These are phyloP conservation scores for Botrytis cinerea DNA, from an alignment of 2,329 filamentous ascomycete genomes.

Conservation along the genomic window DNA sequence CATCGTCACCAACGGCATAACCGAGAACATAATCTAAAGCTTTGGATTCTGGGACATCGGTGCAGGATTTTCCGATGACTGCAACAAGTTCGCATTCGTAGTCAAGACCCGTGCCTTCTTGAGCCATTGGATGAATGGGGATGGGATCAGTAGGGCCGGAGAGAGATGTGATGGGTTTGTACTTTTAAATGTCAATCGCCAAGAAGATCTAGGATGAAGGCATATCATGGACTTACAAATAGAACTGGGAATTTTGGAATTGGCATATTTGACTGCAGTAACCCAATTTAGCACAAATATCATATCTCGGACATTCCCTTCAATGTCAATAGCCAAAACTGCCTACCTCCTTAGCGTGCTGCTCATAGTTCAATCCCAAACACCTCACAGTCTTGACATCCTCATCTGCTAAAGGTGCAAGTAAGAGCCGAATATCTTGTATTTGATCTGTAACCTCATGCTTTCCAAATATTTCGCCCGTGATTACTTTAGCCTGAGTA, in stretches of 20 bases:
- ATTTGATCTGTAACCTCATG: conserved; percentile 65
- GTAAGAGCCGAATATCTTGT: conserved; percentile 56
- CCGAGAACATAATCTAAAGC: conserved; percentile 74
- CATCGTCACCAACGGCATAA: conserved; percentile 75
- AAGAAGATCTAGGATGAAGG: background rate
- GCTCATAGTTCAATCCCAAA: conserved; percentile 70
- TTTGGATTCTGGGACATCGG: conserved; percentile 62
- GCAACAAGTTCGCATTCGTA: conserved; percentile 80
- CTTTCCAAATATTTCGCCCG: conserved; percentile 65
- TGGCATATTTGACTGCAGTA: conserved; percentile 59
- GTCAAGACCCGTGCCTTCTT: conserved; percentile 66
- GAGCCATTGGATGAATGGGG: conserved; percentile 64
- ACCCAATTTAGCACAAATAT: background rate
- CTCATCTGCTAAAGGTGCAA: conserved; percentile 62
- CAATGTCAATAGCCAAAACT: background rate
- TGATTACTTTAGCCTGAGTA: conserved; percentile 61
- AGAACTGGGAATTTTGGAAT: conserved; percentile 71
- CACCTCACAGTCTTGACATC: conserved; percentile 69
- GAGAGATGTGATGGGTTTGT: conserved; percentile 69
- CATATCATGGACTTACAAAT: conserved; percentile 51
- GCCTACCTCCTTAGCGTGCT: conserved; percentile 67
- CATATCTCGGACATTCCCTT: background rate
- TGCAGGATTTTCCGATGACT: conserved; percentile 68
- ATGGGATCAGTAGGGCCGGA: conserved; percentile 66
- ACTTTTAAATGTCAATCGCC: conserved; percentile 37